A percentile compares a stretch with the other conserved stretches of the same genome.
Evolutionary conservation across 208 protist genomes (phyloP).

Genomic region (Trypanosoma caninum): DNA sequence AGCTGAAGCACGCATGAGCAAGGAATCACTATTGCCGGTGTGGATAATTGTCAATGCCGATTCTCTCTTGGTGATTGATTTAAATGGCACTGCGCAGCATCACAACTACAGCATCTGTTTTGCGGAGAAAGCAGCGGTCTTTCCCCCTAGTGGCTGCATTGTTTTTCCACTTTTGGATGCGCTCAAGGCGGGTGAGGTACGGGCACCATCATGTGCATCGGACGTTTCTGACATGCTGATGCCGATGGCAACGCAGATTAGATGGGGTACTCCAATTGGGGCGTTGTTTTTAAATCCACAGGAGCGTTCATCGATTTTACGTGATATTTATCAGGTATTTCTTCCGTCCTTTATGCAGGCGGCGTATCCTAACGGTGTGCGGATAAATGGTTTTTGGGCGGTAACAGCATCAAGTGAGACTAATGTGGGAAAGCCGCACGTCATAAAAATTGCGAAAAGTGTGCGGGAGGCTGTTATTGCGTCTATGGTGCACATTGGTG

Average conservation of each 20-base stretch:
- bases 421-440: neutral
- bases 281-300: conserved; percentile 11
- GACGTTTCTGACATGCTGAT: conserved; percentile 16
- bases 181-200: conserved; percentile 2
- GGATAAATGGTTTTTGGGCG: conserved; percentile 38
- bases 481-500: neutral
- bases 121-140: neutral
- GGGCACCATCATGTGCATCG: conserved; percentile 4
- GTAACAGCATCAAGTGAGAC: neutral
- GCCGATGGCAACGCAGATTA: conserved; percentile 2
- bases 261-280: conserved; percentile 11
- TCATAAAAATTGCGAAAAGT: conserved; percentile 6
- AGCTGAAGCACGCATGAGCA: conserved; percentile 4
- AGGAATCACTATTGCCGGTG: conserved; percentile 20
- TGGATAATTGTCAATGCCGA: conserved; percentile 24
- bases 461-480: conserved; percentile 13
- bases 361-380: conserved; percentile 42
- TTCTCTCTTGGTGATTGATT: conserved; percentile 21
- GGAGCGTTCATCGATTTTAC: conserved; percentile 20
- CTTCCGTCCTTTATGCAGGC: conserved; percentile 38
- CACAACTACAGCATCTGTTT: conserved; percentile 30
- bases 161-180: conserved; percentile 11
- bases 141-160: conserved; percentile 13
- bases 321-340: conserved; percentile 48
- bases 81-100: conserved; percentile 44